Percentiles rank a stretch among this genome's conserved stretches.
These are phyloP conservation scores for Suillus plorans DNA, from an alignment of 768 basidiomycete species.

Conservation along the genomic window DNA sequence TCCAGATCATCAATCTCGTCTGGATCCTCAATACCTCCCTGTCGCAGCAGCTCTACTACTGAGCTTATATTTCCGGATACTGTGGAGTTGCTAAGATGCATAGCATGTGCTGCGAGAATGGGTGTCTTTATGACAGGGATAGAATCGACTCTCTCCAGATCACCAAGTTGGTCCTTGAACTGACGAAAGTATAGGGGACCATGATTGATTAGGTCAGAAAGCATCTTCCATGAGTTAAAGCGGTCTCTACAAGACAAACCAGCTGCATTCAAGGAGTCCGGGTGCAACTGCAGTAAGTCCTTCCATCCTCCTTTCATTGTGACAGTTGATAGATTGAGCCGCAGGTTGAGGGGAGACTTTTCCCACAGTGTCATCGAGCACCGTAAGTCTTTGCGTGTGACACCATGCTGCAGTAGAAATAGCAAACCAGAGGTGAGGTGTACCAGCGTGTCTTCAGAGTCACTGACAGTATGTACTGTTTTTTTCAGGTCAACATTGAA, in stretches of 20 bases:
- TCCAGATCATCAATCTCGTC: not conserved
- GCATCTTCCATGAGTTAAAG: not conserved
- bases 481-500: not conserved
- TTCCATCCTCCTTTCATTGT: not conserved
- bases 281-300: not conserved
- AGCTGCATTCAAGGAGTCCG: not conserved
- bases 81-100: not conserved
- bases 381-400: not conserved
- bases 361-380: not conserved
- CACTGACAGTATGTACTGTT: not conserved
- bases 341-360: not conserved
- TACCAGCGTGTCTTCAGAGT: not conserved
- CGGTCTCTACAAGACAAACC: not conserved
- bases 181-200: not conserved
- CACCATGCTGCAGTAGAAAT: not conserved
- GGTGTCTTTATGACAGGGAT: not conserved
- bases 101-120: not conserved
- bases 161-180: not conserved
- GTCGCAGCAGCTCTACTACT: not conserved
- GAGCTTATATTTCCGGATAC: not conserved
- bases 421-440: not conserved
- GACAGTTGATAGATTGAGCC: not conserved
- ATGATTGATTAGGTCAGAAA: not conserved
- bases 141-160: not conserved
- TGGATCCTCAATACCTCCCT: not conserved